A percentile compares a stretch with the other conserved stretches of the same genome.
Conservation (phyloP, 305 asterid species). For the Coffea humblotiana region DNA sequence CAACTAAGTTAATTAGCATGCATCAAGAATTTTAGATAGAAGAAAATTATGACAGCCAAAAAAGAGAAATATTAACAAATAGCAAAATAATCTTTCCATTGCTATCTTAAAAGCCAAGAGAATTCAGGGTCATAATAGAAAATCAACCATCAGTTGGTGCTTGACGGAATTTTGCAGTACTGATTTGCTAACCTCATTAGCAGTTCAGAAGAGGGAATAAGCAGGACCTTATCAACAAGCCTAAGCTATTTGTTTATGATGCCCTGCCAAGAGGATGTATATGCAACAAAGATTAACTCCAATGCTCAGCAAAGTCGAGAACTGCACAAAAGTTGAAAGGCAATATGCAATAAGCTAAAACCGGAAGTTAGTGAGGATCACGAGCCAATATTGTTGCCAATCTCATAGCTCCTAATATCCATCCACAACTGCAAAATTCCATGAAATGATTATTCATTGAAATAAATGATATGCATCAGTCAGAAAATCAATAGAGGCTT, state of each 20-base stretch:
- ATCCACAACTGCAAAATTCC: conserved; percentile 12
- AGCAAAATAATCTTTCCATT: neutral
- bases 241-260: neutral
- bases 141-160: neutral
- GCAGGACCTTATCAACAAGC: neutral
- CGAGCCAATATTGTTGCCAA: neutral
- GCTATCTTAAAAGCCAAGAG: neutral
- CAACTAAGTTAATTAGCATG: neutral
- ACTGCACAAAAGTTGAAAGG: neutral
- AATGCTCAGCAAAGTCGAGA: neutral
- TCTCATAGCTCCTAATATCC: conserved; percentile 8
- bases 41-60: neutral
- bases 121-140: neutral
- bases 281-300: neutral
- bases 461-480: neutral
- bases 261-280: neutral
- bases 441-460: neutral
- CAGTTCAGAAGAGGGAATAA: neutral
- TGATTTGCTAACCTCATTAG: neutral
- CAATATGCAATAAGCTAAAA: neutral
- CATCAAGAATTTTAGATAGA: neutral
- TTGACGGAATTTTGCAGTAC: neutral
- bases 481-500: neutral
- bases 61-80: neutral
- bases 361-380: neutral